Conservation (phyloP, 768 basidiomycete species). For the Mycena venus region DNA sequence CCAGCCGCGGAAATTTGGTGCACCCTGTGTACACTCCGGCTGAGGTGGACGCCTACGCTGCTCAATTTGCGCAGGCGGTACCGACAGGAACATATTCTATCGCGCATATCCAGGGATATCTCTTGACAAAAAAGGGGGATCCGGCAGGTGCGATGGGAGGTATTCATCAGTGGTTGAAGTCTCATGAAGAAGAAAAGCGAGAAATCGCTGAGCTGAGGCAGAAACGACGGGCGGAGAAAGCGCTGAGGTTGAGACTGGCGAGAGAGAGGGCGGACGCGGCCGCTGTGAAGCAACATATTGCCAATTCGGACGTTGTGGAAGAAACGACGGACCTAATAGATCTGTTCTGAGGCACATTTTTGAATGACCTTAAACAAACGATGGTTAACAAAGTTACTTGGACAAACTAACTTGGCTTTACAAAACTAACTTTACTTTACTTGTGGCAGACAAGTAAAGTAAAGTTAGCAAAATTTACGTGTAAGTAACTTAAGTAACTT, state of each 20-base stretch:
- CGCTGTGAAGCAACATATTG: too few relatives aligned
- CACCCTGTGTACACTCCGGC: not conserved
- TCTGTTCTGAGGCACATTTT: too few relatives aligned
- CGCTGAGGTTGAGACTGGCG: not conserved
- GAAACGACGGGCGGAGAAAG: constrained; percentile 19
- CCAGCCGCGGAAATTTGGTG: not conserved
- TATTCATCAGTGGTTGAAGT: constrained; percentile 41
- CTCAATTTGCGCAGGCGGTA: constrained; percentile 42
- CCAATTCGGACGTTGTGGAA: too few relatives aligned
- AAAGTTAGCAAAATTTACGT: too few relatives aligned
- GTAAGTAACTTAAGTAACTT: too few relatives aligned
- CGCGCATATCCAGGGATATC: constrained; percentile 55
- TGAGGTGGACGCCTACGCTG: constrained; percentile 33
- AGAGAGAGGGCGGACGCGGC: constrained; percentile 30
- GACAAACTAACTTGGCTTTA: too few relatives aligned
- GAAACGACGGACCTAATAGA: too few relatives aligned
- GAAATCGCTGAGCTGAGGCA: constrained; percentile 23
- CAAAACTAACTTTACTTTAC: too few relatives aligned
- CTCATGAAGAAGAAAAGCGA: constrained; percentile 36
- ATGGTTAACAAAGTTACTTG: too few relatives aligned
- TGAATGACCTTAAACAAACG: too few relatives aligned
- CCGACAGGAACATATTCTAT: constrained; percentile 46
- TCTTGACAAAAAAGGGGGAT: constrained; percentile 41
- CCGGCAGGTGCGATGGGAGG: constrained; percentile 24
- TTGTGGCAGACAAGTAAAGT: too few relatives aligned